phyloP scores from a whole-genome alignment of 345 rosid species.

The Lepidium africanum region DNA sequence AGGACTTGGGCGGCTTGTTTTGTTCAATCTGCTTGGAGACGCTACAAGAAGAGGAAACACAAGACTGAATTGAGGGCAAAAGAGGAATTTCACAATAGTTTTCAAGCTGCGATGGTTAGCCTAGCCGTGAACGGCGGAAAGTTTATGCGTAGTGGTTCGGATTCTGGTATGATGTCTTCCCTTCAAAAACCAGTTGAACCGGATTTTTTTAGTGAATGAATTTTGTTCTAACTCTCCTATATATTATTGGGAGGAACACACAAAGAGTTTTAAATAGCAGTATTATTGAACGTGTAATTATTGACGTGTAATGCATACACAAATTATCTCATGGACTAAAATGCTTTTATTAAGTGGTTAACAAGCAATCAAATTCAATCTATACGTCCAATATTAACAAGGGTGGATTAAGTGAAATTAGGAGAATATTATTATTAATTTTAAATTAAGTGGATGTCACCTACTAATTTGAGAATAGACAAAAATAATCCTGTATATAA shows the following conservation, averaged over 20 bases:
- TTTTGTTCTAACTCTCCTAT: neutral
- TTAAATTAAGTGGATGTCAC: too few relatives aligned
- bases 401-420: too few relatives aligned
- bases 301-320: too few relatives aligned
- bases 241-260: neutral
- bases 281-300: too few relatives aligned
- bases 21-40: constrained; percentile 73
- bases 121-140: constrained; percentile 31
- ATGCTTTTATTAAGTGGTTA: too few relatives aligned
- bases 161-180: constrained; percentile 36
- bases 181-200: constrained; percentile 79
- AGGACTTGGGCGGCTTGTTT: constrained; percentile 89
- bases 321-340: too few relatives aligned
- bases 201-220: constrained; percentile 56
- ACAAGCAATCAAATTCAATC: too few relatives aligned
- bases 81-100: constrained; percentile 15
- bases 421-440: too few relatives aligned
- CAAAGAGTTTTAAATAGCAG: too few relatives aligned
- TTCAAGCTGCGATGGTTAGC: constrained; percentile 24
- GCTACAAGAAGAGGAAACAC: constrained; percentile 53
- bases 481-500: too few relatives aligned
- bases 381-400: too few relatives aligned
- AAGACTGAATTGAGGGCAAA: constrained; percentile 42
- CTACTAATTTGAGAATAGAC: too few relatives aligned
- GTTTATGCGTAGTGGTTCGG: constrained; percentile 33